Base-by-base conservation (phyloP, 1,284 basidiomycete species). In the Ceratobasidium sp. region DNA sequence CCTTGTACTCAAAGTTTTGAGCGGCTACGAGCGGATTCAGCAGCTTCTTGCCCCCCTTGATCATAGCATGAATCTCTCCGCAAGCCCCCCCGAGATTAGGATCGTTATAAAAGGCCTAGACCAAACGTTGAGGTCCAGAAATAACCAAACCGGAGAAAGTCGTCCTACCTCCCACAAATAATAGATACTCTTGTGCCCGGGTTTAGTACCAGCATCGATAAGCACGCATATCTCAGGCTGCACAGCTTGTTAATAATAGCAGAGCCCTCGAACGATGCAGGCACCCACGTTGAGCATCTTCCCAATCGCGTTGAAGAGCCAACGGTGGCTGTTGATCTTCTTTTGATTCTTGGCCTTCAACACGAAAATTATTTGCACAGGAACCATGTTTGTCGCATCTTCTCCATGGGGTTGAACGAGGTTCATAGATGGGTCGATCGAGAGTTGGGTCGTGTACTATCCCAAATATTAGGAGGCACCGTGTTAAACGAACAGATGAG, bases 271-370 rank as follows among this genome's bases (percentile, higher is more conserved):
- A 16, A 28, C 14, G 12, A 33, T 9, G 62, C 11, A n/a, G 25
- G 53, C 3, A 74, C 73, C 30, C n/a, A 75, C 76, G 76, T 92
- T 84, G 62, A 97, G 82, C 77, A 93, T 92, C 75, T 85, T 87
- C 0, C 95, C 96, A 70, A 99, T 90, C 7, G 94, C 96, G 78
- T 98, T 98, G 86, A 99, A 99, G 38, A 99, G 85, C 96, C 96
- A 99, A 62, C 96, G 89, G 80, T 96, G 94, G 74, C 91, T 94
- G 79, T 96, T 97, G 83, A 97, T 96, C 84, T 97, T 97, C 85
- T 97, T 97, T 79, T 95, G 91, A 81, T 98, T 98, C 83, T 97
- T 94, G 42, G 95, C 94, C 82, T 98, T 98, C 76, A 98, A 83
- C 72, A 95, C 90, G 75, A 98, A 88, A 75, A 98, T 97, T 77